These are phyloP conservation scores for Saccharomyces hybrid DNA, from an alignment of 1,139 yeast species.

Conservation along the genomic window DNA sequence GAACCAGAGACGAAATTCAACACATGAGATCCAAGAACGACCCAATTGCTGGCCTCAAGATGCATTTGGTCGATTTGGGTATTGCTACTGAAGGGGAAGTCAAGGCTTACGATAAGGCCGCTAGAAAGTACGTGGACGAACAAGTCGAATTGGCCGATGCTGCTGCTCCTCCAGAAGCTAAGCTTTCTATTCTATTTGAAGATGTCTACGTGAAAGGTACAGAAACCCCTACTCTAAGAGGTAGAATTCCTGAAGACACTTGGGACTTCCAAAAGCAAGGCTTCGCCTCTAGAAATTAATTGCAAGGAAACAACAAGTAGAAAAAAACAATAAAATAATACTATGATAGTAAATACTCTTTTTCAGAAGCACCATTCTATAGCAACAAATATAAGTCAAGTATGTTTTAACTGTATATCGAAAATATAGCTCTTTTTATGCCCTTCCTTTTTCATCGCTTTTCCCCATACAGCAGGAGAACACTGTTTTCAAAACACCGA, in stretches of 20 bases:
- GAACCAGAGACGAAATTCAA: constrained; percentile 99
- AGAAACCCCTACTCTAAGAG: constrained; percentile 88
- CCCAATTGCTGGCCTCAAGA: constrained; percentile 94
- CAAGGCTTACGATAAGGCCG: constrained; percentile 88
- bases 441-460: background rate
- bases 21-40: constrained; percentile 98
- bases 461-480: background rate
- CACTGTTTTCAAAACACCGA: background rate
- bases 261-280: constrained; percentile 77
- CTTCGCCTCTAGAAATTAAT: constrained; percentile 36
- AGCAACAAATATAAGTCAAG: background rate
- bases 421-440: background rate
- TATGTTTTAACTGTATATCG: background rate
- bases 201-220: constrained; percentile 94
- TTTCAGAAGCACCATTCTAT: background rate
- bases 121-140: constrained; percentile 89
- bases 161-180: constrained; percentile 92
- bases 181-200: constrained; percentile 88
- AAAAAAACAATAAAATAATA: background rate
- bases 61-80: constrained; percentile 68
- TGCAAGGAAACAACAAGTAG: background rate
- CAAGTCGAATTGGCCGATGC: constrained; percentile 92
- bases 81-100: constrained; percentile 92
- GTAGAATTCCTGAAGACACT: constrained; percentile 90
- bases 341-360: background rate